Conservation (phyloP, 2,329 filamentous ascomycete genomes). For the Blumeria hordei region DNA sequence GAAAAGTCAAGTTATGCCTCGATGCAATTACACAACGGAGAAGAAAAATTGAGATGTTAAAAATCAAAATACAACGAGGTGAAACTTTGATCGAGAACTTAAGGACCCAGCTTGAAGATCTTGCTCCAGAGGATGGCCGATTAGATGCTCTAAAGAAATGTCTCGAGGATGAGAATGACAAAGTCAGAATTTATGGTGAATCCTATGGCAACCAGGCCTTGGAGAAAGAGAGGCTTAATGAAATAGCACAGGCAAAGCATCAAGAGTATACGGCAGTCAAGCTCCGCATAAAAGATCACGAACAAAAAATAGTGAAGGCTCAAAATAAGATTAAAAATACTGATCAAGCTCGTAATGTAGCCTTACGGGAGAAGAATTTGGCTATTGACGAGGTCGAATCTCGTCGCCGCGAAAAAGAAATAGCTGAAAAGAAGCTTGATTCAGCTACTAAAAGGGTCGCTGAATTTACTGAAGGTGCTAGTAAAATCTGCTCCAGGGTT, state of each 20-base stretch:
- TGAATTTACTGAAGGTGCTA: conserved; percentile 30
- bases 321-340: conserved; percentile 26
- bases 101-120: conserved; percentile 36
- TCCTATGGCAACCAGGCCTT: conserved; percentile 29
- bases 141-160: conserved; percentile 32
- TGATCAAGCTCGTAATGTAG: conserved; percentile 24
- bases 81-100: conserved; percentile 30
- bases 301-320: conserved; percentile 27
- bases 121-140: conserved; percentile 42
- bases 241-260: conserved; percentile 16
- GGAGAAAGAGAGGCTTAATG: conserved; percentile 24
- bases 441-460: conserved; percentile 23
- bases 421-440: conserved; percentile 23
- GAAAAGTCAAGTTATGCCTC: conserved; percentile 22
- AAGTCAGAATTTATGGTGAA: conserved; percentile 24
- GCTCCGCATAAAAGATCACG: conserved; percentile 14
- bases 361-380: conserved; percentile 36
- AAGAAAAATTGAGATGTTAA: conserved; percentile 22
- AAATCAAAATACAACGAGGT: conserved; percentile 30
- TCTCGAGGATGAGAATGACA: conserved; percentile 26
- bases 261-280: conserved; percentile 18
- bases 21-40: conserved; percentile 26
- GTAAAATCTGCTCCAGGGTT: conserved; percentile 29
- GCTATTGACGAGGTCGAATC: conserved; percentile 27
- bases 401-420: conserved; percentile 21